Conservation (phyloP, 148 eudicot species). For the Arbutus unedo region DNA sequence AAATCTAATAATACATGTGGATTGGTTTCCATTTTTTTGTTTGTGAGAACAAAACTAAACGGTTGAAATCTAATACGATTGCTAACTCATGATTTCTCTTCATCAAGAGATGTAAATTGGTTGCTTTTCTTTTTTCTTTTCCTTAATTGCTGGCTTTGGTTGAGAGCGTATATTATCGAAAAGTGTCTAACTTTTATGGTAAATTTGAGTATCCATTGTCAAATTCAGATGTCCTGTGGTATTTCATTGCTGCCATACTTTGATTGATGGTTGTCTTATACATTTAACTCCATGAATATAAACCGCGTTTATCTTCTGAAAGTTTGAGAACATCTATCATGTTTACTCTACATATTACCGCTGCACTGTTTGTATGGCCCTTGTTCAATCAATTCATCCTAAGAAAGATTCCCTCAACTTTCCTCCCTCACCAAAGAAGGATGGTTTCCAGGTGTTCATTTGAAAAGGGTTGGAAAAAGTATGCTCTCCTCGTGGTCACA, state of each 20-base stretch:
- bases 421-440: constrained; percentile 27
- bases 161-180: neutral
- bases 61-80: neutral
- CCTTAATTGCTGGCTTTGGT: neutral
- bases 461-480: constrained; percentile 46
- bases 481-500: constrained; percentile 39
- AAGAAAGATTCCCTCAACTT: constrained; percentile 23
- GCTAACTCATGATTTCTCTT: neutral
- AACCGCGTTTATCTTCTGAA: neutral
- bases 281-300: neutral
- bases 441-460: constrained; percentile 32
- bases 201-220: neutral
- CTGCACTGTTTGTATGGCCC: constrained; percentile 16
- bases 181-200: neutral
- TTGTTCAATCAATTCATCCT: constrained; percentile 40
- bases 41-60: neutral
- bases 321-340: neutral
- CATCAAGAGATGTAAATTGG: neutral
- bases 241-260: neutral
- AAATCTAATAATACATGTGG: neutral
- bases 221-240: neutral
- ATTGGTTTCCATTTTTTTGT: neutral
- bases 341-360: neutral
- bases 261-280: neutral
- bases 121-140: neutral